A percentile compares a stretch with the other conserved stretches of the same genome.
Evolutionary conservation across 768 basidiomycete species (phyloP).

Genomic region (Mycena rebaudengoi): DNA sequence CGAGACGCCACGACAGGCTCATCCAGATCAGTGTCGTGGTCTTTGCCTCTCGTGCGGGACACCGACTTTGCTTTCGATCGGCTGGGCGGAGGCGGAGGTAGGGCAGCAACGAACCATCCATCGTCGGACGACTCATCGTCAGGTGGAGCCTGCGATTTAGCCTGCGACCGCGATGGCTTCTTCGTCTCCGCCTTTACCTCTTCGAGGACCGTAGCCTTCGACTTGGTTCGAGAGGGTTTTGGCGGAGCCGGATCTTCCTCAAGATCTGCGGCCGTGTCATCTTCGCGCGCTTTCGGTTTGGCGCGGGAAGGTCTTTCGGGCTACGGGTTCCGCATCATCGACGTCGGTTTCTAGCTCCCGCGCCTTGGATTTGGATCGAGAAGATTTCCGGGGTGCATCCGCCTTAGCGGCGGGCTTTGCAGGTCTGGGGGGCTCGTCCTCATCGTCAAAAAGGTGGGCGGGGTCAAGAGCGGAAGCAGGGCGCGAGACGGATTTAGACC

Average conservation of each 20-base stretch:
- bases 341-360: constrained; percentile 2
- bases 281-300: constrained; percentile 3
- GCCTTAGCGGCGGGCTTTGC: neutral
- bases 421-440: no score
- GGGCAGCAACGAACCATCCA: constrained; percentile 22
- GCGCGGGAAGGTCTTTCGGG: neutral
- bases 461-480: constrained; percentile 17
- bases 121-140: constrained; percentile 26
- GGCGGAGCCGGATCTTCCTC: neutral
- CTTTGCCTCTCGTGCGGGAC: constrained; percentile 13
- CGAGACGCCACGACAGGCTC: constrained; percentile 24
- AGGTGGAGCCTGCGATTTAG: constrained; percentile 12
- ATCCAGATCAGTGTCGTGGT: constrained; percentile 2
- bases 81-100: constrained; percentile 19
- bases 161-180: constrained; percentile 25
- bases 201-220: constrained; percentile 4
- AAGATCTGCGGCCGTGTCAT: neutral
- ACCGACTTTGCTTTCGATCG: constrained; percentile 14
- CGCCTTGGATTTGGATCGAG: constrained; percentile 25
- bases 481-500: constrained; percentile 27
- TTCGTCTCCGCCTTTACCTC: constrained; percentile 11
- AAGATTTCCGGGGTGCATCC: constrained; percentile 25
- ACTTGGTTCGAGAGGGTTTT: constrained; percentile 16
- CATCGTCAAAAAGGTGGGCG: constrained; percentile 24
- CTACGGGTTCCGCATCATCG: neutral